These are phyloP conservation scores for Colletotrichum australisinense DNA, from an alignment of 2,329 filamentous ascomycete species.

Conservation along the genomic window DNA sequence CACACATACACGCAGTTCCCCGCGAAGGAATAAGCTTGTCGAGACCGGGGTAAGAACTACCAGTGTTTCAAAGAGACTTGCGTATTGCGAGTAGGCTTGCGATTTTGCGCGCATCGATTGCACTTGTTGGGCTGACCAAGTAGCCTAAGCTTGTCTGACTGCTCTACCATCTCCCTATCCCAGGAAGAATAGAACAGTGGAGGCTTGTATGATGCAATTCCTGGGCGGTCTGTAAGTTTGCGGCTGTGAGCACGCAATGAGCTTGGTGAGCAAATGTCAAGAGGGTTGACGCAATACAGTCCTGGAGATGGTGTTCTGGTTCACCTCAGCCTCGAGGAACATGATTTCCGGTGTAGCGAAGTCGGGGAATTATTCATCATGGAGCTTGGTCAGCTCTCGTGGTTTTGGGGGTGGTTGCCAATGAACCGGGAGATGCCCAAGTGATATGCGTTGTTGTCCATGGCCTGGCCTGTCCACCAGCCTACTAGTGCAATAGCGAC, in stretches of 20 bases:
- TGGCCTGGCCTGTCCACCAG: background rate
- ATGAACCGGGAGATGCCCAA: background rate
- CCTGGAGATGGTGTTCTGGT: constrained; percentile 12
- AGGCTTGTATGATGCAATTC: constrained; percentile 1
- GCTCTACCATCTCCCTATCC: background rate
- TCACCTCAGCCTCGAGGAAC: background rate
- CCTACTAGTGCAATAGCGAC: background rate
- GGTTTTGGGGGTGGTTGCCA: background rate
- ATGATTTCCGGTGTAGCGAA: background rate
- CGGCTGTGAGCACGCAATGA: constrained; percentile 18
- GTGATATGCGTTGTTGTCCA: background rate
- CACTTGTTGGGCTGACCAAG: too few species aligned
- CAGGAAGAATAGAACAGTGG: too few species aligned
- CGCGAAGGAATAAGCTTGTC: constrained; percentile 11
- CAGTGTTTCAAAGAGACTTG: background rate
- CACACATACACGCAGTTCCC: background rate
- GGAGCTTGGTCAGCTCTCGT: constrained; percentile 10
- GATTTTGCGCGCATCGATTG: too few species aligned
- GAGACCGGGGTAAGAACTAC: background rate
- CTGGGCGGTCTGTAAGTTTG: background rate
- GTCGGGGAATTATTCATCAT: background rate
- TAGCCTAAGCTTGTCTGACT: too few species aligned
- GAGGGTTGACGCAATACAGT: background rate
- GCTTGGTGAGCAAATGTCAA: background rate
- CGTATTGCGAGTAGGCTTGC: background rate